Evolutionary conservation across 805 yeast species (phyloP).

Genomic region (Aciculoconidium aculeatum): DNA sequence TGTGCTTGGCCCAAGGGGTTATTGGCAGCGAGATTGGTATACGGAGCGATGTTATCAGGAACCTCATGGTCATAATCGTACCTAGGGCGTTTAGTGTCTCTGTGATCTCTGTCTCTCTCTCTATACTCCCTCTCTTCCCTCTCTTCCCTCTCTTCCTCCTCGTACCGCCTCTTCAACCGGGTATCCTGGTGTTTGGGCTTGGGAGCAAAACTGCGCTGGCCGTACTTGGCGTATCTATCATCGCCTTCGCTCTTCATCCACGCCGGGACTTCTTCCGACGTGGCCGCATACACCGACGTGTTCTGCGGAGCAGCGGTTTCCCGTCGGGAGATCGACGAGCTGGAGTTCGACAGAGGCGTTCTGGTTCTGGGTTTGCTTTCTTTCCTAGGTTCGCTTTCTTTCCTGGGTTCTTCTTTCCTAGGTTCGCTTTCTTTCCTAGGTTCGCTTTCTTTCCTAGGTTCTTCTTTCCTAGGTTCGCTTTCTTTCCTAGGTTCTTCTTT

Average conservation of each 20-base stretch:
- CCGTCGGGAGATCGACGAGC: conserved; percentile 21
- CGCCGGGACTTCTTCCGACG: conserved; percentile 26
- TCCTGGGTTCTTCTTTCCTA: no score
- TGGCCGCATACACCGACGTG: conserved; percentile 24
- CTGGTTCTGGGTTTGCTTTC: no score
- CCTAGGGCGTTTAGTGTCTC: neutral
- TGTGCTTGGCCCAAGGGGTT: conserved; percentile 4
- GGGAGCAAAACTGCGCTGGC: conserved; percentile 12
- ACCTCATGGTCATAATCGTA: neutral
- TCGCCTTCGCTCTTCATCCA: conserved; percentile 31
- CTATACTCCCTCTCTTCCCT: neutral
- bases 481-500: no score
- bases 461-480: no score
- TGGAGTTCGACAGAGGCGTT: no score
- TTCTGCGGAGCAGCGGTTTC: conserved; percentile 7
- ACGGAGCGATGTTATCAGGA: conserved; percentile 1
- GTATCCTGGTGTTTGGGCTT: conserved; percentile 1
- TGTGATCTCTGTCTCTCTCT: neutral
- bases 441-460: no score
- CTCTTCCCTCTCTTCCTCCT: conserved; percentile 1
- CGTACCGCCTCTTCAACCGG: conserved; percentile 1
- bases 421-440: no score
- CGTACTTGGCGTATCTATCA: conserved; percentile 37
- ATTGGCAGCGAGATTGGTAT: conserved; percentile 1
- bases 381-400: no score